phyloP scores from a whole-genome alignment of 164 flowering plant genomes.

The Piper longum region DNA sequence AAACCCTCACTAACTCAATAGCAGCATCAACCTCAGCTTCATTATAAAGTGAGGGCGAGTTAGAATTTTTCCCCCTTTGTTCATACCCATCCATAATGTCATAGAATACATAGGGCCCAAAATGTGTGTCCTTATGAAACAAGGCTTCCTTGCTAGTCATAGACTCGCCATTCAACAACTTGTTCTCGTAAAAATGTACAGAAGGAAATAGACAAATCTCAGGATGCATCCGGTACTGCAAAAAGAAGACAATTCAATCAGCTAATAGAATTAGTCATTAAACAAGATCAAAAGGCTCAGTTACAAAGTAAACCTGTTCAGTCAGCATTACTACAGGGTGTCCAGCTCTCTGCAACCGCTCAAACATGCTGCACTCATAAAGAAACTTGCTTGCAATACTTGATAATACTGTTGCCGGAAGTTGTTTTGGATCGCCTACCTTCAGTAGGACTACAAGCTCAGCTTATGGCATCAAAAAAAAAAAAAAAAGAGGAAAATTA shows the following conservation, averaged over 20 bases:
- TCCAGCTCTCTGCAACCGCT: constrained; percentile 89
- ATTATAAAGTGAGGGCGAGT: constrained; percentile 56
- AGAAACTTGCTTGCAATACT: constrained; percentile 74
- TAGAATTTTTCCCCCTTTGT: constrained; percentile 45
- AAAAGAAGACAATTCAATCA: constrained; percentile 1
- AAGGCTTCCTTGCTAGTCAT: constrained; percentile 43
- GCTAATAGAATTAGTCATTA: neutral
- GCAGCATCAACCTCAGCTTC: constrained; percentile 84
- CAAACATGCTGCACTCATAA: constrained; percentile 96
- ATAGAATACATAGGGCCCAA: constrained; percentile 84
- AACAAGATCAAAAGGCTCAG: neutral
- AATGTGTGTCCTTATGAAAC: constrained; percentile 53
- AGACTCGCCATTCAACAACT: constrained; percentile 56
- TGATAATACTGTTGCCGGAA: constrained; percentile 97
- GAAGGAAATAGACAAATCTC: constrained; percentile 91
- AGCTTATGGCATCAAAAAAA: constrained; percentile 3
- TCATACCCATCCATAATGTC: constrained; percentile 78
- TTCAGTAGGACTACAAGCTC: constrained; percentile 13
- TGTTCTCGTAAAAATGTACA: constrained; percentile 71
- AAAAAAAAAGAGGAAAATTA: neutral
- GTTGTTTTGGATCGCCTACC: constrained; percentile 99
- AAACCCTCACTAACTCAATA: constrained; percentile 54
- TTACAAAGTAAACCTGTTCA: constrained; percentile 43
- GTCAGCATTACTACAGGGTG: constrained; percentile 80
- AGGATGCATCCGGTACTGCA: constrained; percentile 99